phyloP scores from a whole-genome alignment of 257 asterid species.

The Solanum corneliomulleri region DNA sequence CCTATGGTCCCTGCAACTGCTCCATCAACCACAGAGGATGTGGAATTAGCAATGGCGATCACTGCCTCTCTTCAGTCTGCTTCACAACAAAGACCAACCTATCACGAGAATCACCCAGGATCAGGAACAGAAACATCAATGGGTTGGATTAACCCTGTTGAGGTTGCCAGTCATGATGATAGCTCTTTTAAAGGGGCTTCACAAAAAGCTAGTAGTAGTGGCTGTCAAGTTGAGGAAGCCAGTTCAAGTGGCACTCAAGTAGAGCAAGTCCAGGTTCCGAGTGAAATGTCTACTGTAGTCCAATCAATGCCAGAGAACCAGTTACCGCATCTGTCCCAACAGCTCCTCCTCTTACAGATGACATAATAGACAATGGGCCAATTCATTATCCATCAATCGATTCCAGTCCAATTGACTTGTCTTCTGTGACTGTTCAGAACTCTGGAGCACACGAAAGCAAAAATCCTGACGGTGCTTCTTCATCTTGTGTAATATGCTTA shows the following conservation, averaged over 20 bases:
- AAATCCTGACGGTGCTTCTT: conserved; percentile 27
- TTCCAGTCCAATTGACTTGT: conserved; percentile 25
- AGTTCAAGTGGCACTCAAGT: conserved; percentile 14
- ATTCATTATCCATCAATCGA: conserved; percentile 73
- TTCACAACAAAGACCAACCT: conserved; percentile 16
- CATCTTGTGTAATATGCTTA: conserved; percentile 64
- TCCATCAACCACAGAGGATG: conserved; percentile 44
- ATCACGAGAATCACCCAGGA: conserved; percentile 14
- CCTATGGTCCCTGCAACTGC: conserved; percentile 44
- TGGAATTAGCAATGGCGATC: conserved; percentile 49
- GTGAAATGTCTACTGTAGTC: conserved; percentile 5
- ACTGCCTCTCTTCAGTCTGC: conserved; percentile 58
- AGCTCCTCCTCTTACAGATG: conserved; percentile 41
- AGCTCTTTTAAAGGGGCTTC: conserved; percentile 13
- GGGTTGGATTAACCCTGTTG: conserved; percentile 12
- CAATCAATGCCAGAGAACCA: conserved; percentile 16
- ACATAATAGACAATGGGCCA: conserved; percentile 32
- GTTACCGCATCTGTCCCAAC: conserved; percentile 32
- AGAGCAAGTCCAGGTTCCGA: conserved; percentile 11
- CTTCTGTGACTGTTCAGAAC: conserved; percentile 10
- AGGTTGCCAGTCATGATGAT: conserved; percentile 7
- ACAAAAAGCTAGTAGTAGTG: conserved; percentile 14
- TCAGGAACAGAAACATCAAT: conserved; percentile 28
- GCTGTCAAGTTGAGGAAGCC: conserved; percentile 17
- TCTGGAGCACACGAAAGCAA: conserved; percentile 3